Percentiles rank a stretch among this genome's conserved stretches.
These are phyloP conservation scores for Cochlearia excelsa DNA, from an alignment of 345 rosid genomes.

Conservation along the genomic window DNA sequence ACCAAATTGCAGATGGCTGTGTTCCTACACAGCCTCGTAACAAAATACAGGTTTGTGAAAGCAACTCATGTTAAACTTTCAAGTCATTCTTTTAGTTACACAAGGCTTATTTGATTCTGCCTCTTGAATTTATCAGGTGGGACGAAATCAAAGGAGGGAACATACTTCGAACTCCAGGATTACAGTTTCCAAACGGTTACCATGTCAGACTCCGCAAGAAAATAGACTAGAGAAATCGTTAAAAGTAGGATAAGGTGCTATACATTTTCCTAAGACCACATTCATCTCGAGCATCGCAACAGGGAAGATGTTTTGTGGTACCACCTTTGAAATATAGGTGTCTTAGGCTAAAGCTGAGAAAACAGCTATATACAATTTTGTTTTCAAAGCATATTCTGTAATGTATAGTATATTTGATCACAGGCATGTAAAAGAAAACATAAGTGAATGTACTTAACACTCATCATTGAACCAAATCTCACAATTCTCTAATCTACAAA, in stretches of 20 bases:
- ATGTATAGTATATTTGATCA: slow-evolving; percentile 25
- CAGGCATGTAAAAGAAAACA: slow-evolving; percentile 12
- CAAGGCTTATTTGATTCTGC: too few species aligned
- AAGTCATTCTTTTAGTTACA: too few species aligned
- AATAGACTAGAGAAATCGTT: too few species aligned
- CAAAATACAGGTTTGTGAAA: slow-evolving; percentile 67
- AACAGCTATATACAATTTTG: slow-evolving; percentile 27
- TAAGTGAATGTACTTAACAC: too few species aligned
- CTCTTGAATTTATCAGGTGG: slow-evolving; percentile 52
- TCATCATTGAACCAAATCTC: too few species aligned
- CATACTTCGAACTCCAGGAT: slow-evolving; percentile 74
- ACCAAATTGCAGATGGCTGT: slow-evolving; percentile 95
- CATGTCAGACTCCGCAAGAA: slow-evolving; percentile 47
- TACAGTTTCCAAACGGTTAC: slow-evolving; percentile 87
- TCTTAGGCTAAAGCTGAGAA: slow-evolving; percentile 27
- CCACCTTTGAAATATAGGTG: not conserved
- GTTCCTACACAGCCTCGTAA: slow-evolving; percentile 81
- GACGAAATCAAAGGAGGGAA: slow-evolving; percentile 67
- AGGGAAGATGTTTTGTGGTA: slow-evolving; percentile 10
- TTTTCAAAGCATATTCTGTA: slow-evolving; percentile 14
- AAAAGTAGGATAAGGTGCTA: not conserved
- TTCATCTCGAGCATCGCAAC: slow-evolving; percentile 9
- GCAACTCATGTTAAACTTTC: too few species aligned
- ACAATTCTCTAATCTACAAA: too few species aligned
- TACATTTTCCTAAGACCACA: slow-evolving; percentile 5